These are phyloP conservation scores for Phytopythium delawarense DNA, from an alignment of 352 stramenopile species.

Conservation along the genomic window DNA sequence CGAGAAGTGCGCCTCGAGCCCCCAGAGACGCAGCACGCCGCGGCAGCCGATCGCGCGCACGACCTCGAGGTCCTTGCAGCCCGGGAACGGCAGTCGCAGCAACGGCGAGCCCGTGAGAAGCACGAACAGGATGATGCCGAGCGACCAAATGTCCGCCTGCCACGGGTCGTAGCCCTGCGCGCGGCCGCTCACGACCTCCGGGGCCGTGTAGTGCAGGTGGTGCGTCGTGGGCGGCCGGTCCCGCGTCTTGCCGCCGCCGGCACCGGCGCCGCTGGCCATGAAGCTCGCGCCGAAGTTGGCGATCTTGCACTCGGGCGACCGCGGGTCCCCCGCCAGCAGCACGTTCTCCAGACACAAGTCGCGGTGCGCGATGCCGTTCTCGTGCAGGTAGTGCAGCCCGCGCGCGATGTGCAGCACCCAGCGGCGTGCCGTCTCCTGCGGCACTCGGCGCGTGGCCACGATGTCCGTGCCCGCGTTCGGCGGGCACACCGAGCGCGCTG, in stretches of 20 bases:
- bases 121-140: constrained; percentile 68
- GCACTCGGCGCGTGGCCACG: constrained; percentile 13
- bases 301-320: constrained; percentile 44
- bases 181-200: constrained; percentile 30
- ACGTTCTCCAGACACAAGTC: constrained; percentile 62
- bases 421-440: constrained; percentile 33
- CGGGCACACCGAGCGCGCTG: constrained; percentile 6
- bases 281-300: constrained; percentile 54
- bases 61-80: constrained; percentile 38
- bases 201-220: constrained; percentile 59
- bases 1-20: constrained; percentile 33
- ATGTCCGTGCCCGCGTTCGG: constrained; percentile 4
- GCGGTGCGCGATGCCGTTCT: constrained; percentile 38
- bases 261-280: constrained; percentile 16
- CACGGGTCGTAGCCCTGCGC: constrained; percentile 43
- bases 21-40: constrained; percentile 42
- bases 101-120: constrained; percentile 63
- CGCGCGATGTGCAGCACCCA: constrained; percentile 39
- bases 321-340: constrained; percentile 43
- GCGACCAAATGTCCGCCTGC: constrained; percentile 64
- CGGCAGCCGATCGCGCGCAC: constrained; percentile 39
- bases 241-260: constrained; percentile 8
- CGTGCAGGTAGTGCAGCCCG: constrained; percentile 40
- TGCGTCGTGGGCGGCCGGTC: constrained; percentile 34
- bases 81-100: constrained; percentile 30